A percentile compares a stretch with the other conserved stretches of the same genome.
These are phyloP conservation scores for Penicillium soppii DNA, from an alignment of 495 filamentous ascomycete species.

Conservation along the genomic window DNA sequence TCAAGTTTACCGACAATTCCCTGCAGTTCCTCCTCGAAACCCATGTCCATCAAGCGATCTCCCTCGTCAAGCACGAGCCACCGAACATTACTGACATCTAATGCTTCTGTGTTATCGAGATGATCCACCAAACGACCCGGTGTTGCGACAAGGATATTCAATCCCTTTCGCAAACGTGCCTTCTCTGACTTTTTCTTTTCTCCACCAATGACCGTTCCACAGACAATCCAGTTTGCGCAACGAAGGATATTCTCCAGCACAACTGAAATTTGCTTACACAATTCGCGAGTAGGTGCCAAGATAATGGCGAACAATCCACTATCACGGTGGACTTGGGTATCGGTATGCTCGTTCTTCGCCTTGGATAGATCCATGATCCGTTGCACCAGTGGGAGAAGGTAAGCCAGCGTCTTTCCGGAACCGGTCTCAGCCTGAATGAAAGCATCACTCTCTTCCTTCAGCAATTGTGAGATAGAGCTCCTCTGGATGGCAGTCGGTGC, in stretches of 20 bases:
- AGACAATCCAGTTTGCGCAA: slow-evolving; percentile 86
- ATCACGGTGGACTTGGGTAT: slow-evolving; percentile 62
- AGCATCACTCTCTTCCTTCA: slow-evolving; percentile 83
- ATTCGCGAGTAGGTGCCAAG: slow-evolving; percentile 85
- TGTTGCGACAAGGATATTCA: slow-evolving; percentile 94
- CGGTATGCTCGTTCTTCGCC: slow-evolving; percentile 14
- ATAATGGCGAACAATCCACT: slow-evolving; percentile 92
- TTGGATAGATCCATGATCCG: slow-evolving; percentile 74
- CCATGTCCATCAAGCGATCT: slow-evolving; percentile 94
- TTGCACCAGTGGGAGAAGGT: slow-evolving; percentile 87
- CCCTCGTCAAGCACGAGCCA: slow-evolving; percentile 97
- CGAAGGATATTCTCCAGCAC: slow-evolving; percentile 80
- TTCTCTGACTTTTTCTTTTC: slow-evolving; percentile 98
- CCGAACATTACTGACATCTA: slow-evolving; percentile 84
- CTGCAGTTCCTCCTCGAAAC: slow-evolving; percentile 86
- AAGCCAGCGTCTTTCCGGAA: slow-evolving; percentile 94
- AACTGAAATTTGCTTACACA: slow-evolving; percentile 87
- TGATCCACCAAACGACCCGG: slow-evolving; percentile 90
- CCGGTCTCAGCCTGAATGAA: slow-evolving; percentile 97
- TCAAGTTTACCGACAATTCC: slow-evolving; percentile 77
- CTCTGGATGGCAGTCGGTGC: slow-evolving; percentile 94
- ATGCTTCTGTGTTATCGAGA: slow-evolving; percentile 81
- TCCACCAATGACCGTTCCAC: slow-evolving; percentile 88
- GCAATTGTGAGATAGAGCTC: slow-evolving; percentile 72
- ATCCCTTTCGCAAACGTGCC: slow-evolving; percentile 82